Conservation (phyloP, 2,329 filamentous ascomycete genomes). For the Cryphonectria parasitica region DNA sequence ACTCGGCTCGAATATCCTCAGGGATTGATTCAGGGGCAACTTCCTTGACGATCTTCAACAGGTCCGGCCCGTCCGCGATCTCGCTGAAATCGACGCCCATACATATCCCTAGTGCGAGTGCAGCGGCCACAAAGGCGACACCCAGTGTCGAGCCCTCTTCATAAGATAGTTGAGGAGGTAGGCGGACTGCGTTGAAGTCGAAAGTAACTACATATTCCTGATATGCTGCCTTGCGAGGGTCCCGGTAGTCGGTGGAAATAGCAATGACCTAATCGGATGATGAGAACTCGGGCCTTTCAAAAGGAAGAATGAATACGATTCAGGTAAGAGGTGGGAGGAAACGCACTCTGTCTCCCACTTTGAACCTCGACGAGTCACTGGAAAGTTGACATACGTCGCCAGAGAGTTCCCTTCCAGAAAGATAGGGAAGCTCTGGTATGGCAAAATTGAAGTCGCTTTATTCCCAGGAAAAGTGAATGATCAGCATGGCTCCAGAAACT, state of each 20-base stretch:
- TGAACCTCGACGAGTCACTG: slow-evolving; percentile 51
- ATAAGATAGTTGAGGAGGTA: slow-evolving; percentile 57
- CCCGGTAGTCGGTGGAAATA: slow-evolving; percentile 76
- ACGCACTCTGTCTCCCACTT: slow-evolving; percentile 56
- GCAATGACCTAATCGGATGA: slow-evolving; percentile 53
- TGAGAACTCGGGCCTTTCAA: background rate
- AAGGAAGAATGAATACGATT: background rate
- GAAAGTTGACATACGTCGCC: slow-evolving; percentile 61
- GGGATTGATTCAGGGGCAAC: slow-evolving; percentile 56
- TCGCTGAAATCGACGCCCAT: slow-evolving; percentile 67
- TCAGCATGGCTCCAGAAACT: background rate
- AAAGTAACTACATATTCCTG: slow-evolving; percentile 70
- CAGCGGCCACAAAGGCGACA: slow-evolving; percentile 73
- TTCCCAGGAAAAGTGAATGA: background rate
- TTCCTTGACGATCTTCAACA: slow-evolving; percentile 54
- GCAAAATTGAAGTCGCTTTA: slow-evolving; percentile 71
- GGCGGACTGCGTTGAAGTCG: slow-evolving; percentile 65
- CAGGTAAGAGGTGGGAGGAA: background rate
- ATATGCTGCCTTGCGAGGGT: slow-evolving; percentile 72
- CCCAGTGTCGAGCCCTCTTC: slow-evolving; percentile 66
- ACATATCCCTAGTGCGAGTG: slow-evolving; percentile 68
- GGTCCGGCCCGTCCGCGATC: slow-evolving; percentile 60
- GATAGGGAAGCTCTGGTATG: slow-evolving; percentile 68
- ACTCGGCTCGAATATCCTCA: slow-evolving; percentile 65
- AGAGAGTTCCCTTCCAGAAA: slow-evolving; percentile 71